phyloP scores from a whole-genome alignment of 1,139 yeast species.

The Taphrina populina region DNA sequence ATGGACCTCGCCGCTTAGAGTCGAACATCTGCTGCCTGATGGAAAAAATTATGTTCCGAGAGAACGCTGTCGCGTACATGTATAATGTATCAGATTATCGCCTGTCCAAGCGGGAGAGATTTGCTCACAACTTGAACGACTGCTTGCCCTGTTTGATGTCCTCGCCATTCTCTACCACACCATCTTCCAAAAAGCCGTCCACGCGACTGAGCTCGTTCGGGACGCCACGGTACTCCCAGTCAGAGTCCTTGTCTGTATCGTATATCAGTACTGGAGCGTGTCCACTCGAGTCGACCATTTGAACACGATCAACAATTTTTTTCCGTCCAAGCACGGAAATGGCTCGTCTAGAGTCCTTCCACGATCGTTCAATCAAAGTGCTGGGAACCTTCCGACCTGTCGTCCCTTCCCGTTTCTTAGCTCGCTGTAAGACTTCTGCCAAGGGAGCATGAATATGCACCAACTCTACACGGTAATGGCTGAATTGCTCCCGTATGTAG shows the following conservation, averaged over 20 bases:
- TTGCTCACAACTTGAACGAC: slow-evolving; percentile 4
- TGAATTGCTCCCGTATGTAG: slow-evolving; percentile 7
- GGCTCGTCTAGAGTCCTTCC: slow-evolving; percentile 32
- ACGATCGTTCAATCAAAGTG: slow-evolving; percentile 27
- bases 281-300: slow-evolving; percentile 30
- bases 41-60: too few species aligned
- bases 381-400: slow-evolving; percentile 25
- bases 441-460: slow-evolving; percentile 31
- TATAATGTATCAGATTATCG: too few species aligned
- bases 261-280: slow-evolving; percentile 6
- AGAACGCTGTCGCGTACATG: too few species aligned
- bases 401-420: slow-evolving; percentile 9
- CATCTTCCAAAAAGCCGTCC: slow-evolving; percentile 13
- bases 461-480: slow-evolving; percentile 20
- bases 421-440: slow-evolving; percentile 18
- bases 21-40: too few species aligned
- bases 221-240: slow-evolving; percentile 25
- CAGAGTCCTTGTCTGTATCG: slow-evolving; percentile 19
- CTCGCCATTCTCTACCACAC: slow-evolving; percentile 27
- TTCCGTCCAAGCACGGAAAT: slow-evolving; percentile 29
- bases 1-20: too few species aligned
- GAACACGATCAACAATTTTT: slow-evolving; percentile 31
- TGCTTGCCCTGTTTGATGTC: slow-evolving; percentile 4
- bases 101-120: too few species aligned
- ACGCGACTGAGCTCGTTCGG: slow-evolving; percentile 25